Conservation (phyloP, 768 basidiomycete species). For the Ramaria sp. region DNA sequence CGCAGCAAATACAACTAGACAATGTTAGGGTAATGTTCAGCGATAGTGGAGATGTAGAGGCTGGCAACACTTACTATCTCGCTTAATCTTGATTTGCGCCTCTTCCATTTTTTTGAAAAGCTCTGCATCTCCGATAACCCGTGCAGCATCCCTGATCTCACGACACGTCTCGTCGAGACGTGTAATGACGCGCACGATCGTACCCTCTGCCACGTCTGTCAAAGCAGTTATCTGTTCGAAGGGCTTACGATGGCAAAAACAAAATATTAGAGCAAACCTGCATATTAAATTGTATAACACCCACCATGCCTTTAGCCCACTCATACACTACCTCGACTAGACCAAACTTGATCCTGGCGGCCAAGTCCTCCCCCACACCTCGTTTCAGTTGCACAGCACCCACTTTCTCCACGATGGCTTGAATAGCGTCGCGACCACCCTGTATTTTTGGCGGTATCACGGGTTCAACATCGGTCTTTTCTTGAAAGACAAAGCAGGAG, state of each 20-base stretch:
- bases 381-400: constrained; percentile 69
- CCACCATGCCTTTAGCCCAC: constrained; percentile 98
- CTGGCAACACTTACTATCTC: constrained; percentile 67
- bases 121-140: constrained; percentile 93
- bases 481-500: constrained; percentile 96
- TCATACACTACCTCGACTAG: constrained; percentile 96
- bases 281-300: constrained; percentile 15
- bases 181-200: constrained; percentile 93
- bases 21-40: neutral
- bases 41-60: constrained; percentile 7
- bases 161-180: constrained; percentile 94
- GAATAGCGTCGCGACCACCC: constrained; percentile 69
- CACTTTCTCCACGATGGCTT: constrained; percentile 69
- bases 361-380: constrained; percentile 74
- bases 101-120: constrained; percentile 98
- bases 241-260: constrained; percentile 41
- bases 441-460: constrained; percentile 68
- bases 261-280: neutral
- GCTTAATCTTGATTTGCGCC: constrained; percentile 83
- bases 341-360: constrained; percentile 76
- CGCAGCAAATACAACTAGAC: constrained; percentile 72
- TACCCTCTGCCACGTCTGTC: constrained; percentile 94
- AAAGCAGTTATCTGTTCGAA: constrained; percentile 89
- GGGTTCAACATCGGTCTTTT: constrained; percentile 90
- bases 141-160: constrained; percentile 92